Evolutionary conservation across 2,329 filamentous ascomycete genomes (phyloP), one percentile per base, ranked within the genome.

Genomic region (Tolypocladium guangdongense): DNA sequence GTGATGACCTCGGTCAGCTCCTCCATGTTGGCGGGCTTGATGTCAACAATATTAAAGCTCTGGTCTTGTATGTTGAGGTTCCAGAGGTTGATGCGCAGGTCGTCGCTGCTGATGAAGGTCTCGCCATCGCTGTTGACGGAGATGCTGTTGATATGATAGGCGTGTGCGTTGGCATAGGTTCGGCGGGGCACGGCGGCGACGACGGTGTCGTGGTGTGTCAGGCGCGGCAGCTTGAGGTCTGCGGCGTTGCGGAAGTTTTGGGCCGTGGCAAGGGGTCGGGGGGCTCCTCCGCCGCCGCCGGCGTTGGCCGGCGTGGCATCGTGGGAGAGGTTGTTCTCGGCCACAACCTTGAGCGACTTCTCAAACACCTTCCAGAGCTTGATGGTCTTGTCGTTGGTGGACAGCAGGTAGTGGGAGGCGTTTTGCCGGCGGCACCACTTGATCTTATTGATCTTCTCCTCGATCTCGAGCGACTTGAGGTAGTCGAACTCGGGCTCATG

Each of bases 381-480:
- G 81, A 99, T 99, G 43, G 93, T 99, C 79, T 99, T 99, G 78
- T 99, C 93, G 70, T 99, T 99, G 63, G 93, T 99, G 45, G 93
- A 97, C 54, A 99, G 83, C 51, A 99, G 83, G 72, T 96, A 99
- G 75, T 99, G 93, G 53, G 93, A 97, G 57, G 92, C 88, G 78
- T 99, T 99, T 74, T 97, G 92, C 73, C 93, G 86, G 68, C 88
- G 86, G 72, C 93, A 99, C 93, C 93, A 99, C 74, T 97, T 99
- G 76, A 99, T 99, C 80, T 99, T 99, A 81, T 99, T 99, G 81
- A 99, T 99, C 78, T 99, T 99, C 74, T 99, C 93, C 80, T 99
- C 93, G 67, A 99, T 99, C 74, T 99, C 93, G 63, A 99, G 81
- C 36, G 93, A 99, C 75, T 99, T 99, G 60, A 99, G 83, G 71